phyloP scores from a whole-genome alignment of 106 monocot species.

The Phalaenopsis aphrodite region DNA sequence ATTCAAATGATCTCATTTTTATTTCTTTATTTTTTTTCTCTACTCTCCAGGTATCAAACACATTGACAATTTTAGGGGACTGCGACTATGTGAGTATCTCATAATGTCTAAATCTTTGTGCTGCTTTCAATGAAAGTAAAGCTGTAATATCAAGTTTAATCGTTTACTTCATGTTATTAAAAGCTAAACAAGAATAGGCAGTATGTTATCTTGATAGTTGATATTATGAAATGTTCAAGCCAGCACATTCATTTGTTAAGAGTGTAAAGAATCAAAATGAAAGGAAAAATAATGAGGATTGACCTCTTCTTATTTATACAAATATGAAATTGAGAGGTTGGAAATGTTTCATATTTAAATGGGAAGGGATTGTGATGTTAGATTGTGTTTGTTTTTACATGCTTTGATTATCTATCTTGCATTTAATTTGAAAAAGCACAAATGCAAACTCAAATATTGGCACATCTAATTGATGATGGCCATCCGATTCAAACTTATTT shows the following conservation, averaged over 20 bases:
- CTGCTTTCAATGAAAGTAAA: conserved; percentile 2
- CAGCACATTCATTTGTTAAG: neutral
- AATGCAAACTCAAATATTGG: too few relatives aligned
- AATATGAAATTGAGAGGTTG: neutral
- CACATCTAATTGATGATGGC: too few relatives aligned
- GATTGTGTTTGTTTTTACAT: neutral
- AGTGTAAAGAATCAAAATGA: neutral
- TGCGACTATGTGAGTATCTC: conserved; percentile 8
- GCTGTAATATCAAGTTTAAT: neutral
- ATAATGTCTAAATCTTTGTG: neutral
- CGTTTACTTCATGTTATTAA: neutral
- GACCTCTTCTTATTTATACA: neutral
- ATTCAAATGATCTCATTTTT: neutral
- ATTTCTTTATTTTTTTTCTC: neutral
- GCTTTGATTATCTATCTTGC: neutral
- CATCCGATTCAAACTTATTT: too few relatives aligned
- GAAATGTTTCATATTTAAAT: neutral
- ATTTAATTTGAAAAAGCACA: neutral
- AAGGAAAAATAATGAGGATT: neutral
- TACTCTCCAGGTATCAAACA: conserved; percentile 5
- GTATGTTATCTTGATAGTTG: neutral
- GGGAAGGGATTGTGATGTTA: neutral
- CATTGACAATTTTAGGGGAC: neutral
- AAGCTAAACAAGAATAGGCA: neutral
- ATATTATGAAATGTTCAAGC: neutral